Percentiles rank a stretch among this genome's conserved stretches.
These are phyloP conservation scores for Hortiboletus flavorubellus DNA, from an alignment of 768 basidiomycete genomes.

Conservation along the genomic window DNA sequence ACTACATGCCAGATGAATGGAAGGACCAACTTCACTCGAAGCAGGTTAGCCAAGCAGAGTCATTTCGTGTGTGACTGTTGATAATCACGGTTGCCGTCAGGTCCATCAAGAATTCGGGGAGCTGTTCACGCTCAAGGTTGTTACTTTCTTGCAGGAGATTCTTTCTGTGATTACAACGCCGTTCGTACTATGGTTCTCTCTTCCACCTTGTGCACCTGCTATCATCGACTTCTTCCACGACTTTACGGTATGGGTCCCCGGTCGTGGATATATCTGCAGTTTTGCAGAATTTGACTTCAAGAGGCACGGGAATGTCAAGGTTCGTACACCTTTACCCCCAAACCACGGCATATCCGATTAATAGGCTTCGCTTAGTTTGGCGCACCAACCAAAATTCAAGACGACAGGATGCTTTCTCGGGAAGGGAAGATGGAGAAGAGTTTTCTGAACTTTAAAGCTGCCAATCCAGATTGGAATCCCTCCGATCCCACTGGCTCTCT, in stretches of 20 bases:
- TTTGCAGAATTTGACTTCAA: constrained; percentile 99
- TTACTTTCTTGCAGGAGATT: constrained; percentile 85
- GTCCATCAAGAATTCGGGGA: constrained; percentile 90
- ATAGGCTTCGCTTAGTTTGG: constrained; percentile 56
- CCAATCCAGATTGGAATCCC: constrained; percentile 95
- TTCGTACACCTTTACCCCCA: constrained; percentile 30
- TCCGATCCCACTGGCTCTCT: constrained; percentile 87
- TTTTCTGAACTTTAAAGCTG: constrained; percentile 92
- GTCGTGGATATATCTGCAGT: constrained; percentile 94
- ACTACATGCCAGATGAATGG: constrained; percentile 96
- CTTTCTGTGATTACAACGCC: constrained; percentile 91
- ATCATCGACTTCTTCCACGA: constrained; percentile 98
- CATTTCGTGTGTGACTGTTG: not conserved
- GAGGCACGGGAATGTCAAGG: constrained; percentile 89
- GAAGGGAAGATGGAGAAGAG: constrained; percentile 99
- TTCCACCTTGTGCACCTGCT: constrained; percentile 84
- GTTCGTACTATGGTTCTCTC: constrained; percentile 88
- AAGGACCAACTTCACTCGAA: constrained; percentile 85
- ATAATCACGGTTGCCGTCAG: constrained; percentile 35
- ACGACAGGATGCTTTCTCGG: constrained; percentile 77
- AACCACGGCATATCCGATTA: not conserved
- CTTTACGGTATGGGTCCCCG: constrained; percentile 95
- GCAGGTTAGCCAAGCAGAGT: constrained; percentile 44
- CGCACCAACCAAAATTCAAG: constrained; percentile 66
- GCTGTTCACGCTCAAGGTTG: constrained; percentile 90